phyloP scores from a whole-genome alignment of 2,329 filamentous ascomycete species.

The Zymoseptoria crescenta region DNA sequence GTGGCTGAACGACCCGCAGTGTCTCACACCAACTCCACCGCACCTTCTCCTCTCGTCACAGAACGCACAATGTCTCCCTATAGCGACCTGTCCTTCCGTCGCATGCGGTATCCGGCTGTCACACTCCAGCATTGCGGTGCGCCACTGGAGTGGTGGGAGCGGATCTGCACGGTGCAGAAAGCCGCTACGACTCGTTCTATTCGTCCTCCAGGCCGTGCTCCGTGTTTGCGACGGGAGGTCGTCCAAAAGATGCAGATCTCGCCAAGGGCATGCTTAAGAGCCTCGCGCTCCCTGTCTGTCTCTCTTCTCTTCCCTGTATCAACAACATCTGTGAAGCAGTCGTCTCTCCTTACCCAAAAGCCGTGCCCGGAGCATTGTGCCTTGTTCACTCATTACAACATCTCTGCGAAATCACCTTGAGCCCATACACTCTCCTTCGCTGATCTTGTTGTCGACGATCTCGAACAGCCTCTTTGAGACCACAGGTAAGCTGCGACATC shows the following conservation, averaged over 20 bases:
- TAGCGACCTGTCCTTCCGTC: slow-evolving; percentile 8
- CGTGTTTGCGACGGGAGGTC: slow-evolving; percentile 1
- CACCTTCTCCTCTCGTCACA: not conserved
- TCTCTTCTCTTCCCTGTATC: not conserved
- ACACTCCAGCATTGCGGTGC: slow-evolving; percentile 11
- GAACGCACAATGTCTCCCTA: not conserved
- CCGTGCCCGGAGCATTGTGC: slow-evolving; percentile 21
- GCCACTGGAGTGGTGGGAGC: slow-evolving; percentile 5
- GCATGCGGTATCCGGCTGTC: slow-evolving; percentile 12
- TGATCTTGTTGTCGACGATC: slow-evolving; percentile 8
- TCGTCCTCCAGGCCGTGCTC: slow-evolving; percentile 9
- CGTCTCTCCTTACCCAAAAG: not conserved
- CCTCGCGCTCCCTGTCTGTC: not conserved
- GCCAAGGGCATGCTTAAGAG: slow-evolving; percentile 19
- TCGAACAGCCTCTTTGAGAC: slow-evolving; percentile 2
- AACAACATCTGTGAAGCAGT: not conserved
- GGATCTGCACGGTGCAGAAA: slow-evolving; percentile 6
- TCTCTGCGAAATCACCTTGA: slow-evolving; percentile 18
- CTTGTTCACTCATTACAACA: slow-evolving; percentile 12
- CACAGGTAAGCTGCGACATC: slow-evolving; percentile 8
- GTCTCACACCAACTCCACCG: slow-evolving; percentile 1
- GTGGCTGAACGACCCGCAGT: not conserved
- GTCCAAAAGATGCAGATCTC: slow-evolving; percentile 12
- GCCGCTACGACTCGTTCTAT: slow-evolving; percentile 13
- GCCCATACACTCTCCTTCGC: slow-evolving; percentile 17